Evolutionary conservation across 192 early-diverging fungal genomes (phyloP), one percentile per base, ranked within the genome.

Genomic region (Gaertneriomyces sp.): DNA sequence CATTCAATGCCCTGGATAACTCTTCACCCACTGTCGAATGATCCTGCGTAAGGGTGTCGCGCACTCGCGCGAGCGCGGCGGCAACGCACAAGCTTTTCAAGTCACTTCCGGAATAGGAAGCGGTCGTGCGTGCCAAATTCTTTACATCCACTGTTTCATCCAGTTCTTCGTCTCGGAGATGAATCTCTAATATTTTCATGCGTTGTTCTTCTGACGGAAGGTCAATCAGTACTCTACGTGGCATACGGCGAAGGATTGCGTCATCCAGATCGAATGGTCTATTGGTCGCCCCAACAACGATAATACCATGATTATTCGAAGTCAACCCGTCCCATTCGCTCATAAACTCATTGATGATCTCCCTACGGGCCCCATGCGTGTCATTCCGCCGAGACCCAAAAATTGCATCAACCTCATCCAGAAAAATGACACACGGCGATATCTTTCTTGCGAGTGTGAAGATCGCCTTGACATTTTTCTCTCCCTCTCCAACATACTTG

Each of bases 401-500:
- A 42, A 98, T 72, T 25, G 92, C 91, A 60, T 98, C 95, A 0
- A 97, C 90, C 66, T 97, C 96, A 70, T 98, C 96, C 61, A 98
- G 71, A 63, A 97, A 98, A n/a, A 98, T 87, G 1, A 98, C 93
- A 74, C 96, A 98, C 3, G 96, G 96, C 10, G 89, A 81, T 1
- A 96, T 71, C 68, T 94, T 94, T 33, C 96, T 70, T 3, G 96
- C 96, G 25, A 97, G 77, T 38, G 91, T 89, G 67, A 98, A 98
- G 39, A 98, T 81, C 0, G 93, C 96, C 56, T 89, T 79, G 7
- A 95, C 95, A 61, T 94, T 93, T 80, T 98, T 98, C 70, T 98
- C 96, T 16, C 94, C 92, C 72, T 98, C 93, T 16, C 96, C 96
- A 19, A 96, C 90, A 72, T 93, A 99, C 77, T 99, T 98, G 75